phyloP scores from a whole-genome alignment of 2,329 filamentous ascomycete genomes.

The Juglanconis oblonga region DNA sequence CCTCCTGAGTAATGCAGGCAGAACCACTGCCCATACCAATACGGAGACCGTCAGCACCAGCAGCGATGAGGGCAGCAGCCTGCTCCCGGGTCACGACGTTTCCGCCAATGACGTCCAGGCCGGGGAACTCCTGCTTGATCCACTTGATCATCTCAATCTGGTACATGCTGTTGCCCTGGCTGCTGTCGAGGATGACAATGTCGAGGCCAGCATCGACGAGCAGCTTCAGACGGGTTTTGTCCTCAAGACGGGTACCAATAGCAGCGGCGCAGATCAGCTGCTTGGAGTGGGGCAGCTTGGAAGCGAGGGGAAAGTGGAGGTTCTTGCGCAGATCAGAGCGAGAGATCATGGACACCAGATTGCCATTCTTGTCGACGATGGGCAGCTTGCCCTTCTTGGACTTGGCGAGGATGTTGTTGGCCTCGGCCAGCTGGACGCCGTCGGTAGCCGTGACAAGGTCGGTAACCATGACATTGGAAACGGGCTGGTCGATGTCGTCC shows the following conservation, averaged over 20 bases:
- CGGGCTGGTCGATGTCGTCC: constrained; percentile 65
- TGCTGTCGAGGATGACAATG: constrained; percentile 92
- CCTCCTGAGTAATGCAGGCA: constrained; percentile 98
- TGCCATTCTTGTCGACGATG: constrained; percentile 79
- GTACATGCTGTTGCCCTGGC: constrained; percentile 97
- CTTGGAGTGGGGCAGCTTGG: constrained; percentile 94
- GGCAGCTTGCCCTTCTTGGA: constrained; percentile 99
- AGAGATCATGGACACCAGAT: constrained; percentile 88
- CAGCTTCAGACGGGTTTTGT: constrained; percentile 80
- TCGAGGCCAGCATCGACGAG: constrained; percentile 94
- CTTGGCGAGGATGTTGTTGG: constrained; percentile 87
- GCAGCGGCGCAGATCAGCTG: constrained; percentile 94
- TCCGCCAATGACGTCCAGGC: constrained; percentile 91
- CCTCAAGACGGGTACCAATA: constrained; percentile 91
- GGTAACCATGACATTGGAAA: constrained; percentile 91
- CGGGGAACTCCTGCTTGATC: constrained; percentile 82
- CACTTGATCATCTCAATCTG: constrained; percentile 98
- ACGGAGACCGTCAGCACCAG: constrained; percentile 91
- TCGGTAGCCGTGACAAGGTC: constrained; percentile 84
- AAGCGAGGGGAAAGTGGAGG: constrained; percentile 91
- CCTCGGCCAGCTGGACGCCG: constrained; percentile 81
- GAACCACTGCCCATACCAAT: constrained; percentile 99
- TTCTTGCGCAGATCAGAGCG: constrained; percentile 98
- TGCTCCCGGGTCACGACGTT: constrained; percentile 98
- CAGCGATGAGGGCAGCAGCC: constrained; percentile 86